Percentiles rank a stretch among this genome's conserved stretches.
Evolutionary conservation across 2,329 filamentous ascomycete species (phyloP).

Genomic region (Penicillium vulpinum): DNA sequence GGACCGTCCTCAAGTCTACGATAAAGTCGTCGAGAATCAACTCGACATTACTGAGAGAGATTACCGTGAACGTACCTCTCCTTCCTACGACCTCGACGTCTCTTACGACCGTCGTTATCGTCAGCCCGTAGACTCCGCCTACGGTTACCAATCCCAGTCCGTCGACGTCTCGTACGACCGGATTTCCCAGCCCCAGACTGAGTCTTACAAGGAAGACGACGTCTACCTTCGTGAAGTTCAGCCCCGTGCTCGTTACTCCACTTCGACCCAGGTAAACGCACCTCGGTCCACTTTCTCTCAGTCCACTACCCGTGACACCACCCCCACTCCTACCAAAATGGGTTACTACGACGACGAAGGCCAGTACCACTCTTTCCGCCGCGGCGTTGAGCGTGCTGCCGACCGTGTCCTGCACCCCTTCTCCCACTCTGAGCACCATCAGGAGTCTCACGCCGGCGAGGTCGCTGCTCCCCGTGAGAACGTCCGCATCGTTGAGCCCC

Average conservation of each 20-base stretch:
- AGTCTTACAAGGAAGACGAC: slow-evolving; percentile 42
- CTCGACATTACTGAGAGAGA: slow-evolving; percentile 59
- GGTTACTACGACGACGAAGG: slow-evolving; percentile 80
- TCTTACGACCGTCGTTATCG: slow-evolving; percentile 42
- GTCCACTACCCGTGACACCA: slow-evolving; percentile 53
- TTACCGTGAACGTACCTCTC: slow-evolving; percentile 63
- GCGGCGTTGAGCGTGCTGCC: slow-evolving; percentile 66
- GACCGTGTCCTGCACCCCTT: slow-evolving; percentile 66
- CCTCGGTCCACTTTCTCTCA: slow-evolving; percentile 50
- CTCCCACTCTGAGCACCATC: slow-evolving; percentile 39
- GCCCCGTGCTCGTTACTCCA: slow-evolving; percentile 30
- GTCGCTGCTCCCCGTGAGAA: slow-evolving; percentile 48
- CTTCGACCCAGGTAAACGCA: slow-evolving; percentile 53
- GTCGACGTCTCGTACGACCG: slow-evolving; percentile 35
- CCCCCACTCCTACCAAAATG: slow-evolving; percentile 63
- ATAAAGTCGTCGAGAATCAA: slow-evolving; percentile 48
- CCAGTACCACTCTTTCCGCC: slow-evolving; percentile 72
- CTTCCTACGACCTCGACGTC: slow-evolving; percentile 51
- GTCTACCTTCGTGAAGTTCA: slow-evolving; percentile 31
- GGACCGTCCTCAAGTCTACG: slow-evolving; percentile 43
- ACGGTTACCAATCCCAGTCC: slow-evolving; percentile 24
- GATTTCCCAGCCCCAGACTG: slow-evolving; percentile 24
- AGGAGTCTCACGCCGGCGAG: slow-evolving; percentile 45
- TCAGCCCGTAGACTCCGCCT: slow-evolving; percentile 24
- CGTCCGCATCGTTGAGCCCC: slow-evolving; percentile 54